Evolutionary conservation across 805 yeast genomes (phyloP).

Genomic region (Lachancea thermotolerans): DNA sequence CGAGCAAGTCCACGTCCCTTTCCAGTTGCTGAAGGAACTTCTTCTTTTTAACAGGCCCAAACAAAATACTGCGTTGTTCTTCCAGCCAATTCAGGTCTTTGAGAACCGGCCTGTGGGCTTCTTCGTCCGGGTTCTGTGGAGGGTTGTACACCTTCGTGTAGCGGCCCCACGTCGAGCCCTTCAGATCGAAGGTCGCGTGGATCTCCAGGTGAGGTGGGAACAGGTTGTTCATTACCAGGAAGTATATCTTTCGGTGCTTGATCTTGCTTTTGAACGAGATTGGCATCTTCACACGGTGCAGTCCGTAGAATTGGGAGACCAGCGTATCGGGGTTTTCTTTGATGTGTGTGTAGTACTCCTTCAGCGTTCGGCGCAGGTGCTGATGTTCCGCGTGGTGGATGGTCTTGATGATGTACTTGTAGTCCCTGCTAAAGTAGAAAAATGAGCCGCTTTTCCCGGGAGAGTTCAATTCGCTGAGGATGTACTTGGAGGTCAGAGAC

Average conservation of each 20-base stretch:
- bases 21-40: conserved; percentile 62
- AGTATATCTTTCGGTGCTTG: conserved; percentile 70
- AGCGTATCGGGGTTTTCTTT: conserved; percentile 80
- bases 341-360: conserved; percentile 75
- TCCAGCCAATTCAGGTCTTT: conserved; percentile 90
- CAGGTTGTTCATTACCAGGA: conserved; percentile 91
- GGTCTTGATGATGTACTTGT: conserved; percentile 89
- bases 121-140: conserved; percentile 13
- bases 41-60: conserved; percentile 65
- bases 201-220: conserved; percentile 91
- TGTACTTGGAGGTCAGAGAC: conserved; percentile 87
- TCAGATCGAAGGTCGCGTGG: conserved; percentile 80
- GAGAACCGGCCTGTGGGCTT: conserved; percentile 40
- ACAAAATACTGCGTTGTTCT: conserved; percentile 50
- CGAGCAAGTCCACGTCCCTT: conserved; percentile 65
- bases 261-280: conserved; percentile 36
- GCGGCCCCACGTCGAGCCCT: conserved; percentile 88
- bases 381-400: conserved; percentile 90
- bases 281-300: conserved; percentile 90
- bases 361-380: conserved; percentile 65
- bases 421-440: conserved; percentile 91
- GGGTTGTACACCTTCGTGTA: conserved; percentile 36
- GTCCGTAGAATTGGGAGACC: conserved; percentile 91
- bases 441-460: conserved; percentile 97
- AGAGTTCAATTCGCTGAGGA: conserved; percentile 84